Base-by-base conservation (phyloP, 768 basidiomycete genomes). In the Boletus rubescentipes region DNA sequence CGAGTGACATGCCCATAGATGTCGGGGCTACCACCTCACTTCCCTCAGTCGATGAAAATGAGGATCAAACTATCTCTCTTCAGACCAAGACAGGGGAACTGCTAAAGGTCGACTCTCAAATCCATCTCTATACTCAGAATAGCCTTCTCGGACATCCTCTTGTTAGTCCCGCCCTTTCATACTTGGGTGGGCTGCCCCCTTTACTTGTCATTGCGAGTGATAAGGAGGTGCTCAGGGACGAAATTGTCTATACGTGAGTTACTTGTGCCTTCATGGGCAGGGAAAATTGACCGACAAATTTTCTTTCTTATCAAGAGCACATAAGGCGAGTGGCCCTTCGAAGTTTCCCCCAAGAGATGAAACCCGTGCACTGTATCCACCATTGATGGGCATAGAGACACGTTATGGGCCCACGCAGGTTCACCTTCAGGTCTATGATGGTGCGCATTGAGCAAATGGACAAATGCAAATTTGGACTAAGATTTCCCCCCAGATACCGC, bases 341-440 rank as follows among this genome's bases (percentile, higher is more conserved):
- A 77, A 74, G 56, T 96, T 82, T 67, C 76, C 81, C 0, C 51
- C 82, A 12, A 75, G 66, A 42, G 73, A 83, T 4, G 70, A 73
- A 6, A 69, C 72, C 1, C 76, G 76, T 35, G 66, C 63, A 23
- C 57, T 90, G 41, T 90, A 89, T 60, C 84, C 87, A 18, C 60
- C 73, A 7, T 66, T 89, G 21, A 64, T 74, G 9, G 80, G 75
- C 11, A 84, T 87, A 55, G 85, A 84, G 63, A 61, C 69, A 15
- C 75, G 76, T 11, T 71, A 72, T 59, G 66, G 70, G n/a, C 76
- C 89, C 2, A 93, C 94, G 1, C 78, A 86, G 51, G 93, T 96
- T 16, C 94, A 98, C 73, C 75, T 98, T 11, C 94, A 98, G 68
- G 84, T 97, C 1, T 97, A 93, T 65, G 94, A 98, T 65, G 93